Conservation (phyloP, 2,329 filamentous ascomycete genomes). For the Dryadomyces quercivorus region DNA sequence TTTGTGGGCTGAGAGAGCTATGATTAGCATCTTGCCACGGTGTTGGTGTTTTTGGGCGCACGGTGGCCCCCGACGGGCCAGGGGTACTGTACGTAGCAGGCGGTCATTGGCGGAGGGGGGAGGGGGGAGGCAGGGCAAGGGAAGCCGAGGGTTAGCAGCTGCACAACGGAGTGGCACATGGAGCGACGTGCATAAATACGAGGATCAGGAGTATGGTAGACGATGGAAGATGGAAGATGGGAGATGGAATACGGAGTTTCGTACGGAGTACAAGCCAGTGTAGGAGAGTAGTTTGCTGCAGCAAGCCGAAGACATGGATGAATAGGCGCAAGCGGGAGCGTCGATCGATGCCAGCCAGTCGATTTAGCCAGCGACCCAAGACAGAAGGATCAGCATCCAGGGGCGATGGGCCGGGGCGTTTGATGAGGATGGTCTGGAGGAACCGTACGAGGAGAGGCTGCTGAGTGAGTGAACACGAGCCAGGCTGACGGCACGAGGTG, state of each 20-base stretch:
- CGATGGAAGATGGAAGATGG: too few relatives aligned
- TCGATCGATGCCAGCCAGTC: constrained; percentile 9
- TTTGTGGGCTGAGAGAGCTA: background rate
- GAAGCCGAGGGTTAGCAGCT: background rate
- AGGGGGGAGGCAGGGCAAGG: background rate
- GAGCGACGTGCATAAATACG: background rate
- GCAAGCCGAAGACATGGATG: background rate
- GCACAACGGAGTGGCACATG: background rate
- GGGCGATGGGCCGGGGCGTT: background rate
- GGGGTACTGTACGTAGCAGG: background rate
- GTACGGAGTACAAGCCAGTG: too few relatives aligned
- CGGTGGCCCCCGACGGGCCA: background rate
- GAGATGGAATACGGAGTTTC: too few relatives aligned
- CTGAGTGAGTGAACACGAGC: background rate
- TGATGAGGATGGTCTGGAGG: background rate
- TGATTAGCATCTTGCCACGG: background rate
- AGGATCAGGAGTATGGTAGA: too few relatives aligned
- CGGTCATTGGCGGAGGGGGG: background rate
- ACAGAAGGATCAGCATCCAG: background rate
- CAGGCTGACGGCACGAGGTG: too few relatives aligned
- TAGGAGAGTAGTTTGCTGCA: too few relatives aligned
- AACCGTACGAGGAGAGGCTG: background rate
- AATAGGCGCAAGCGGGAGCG: constrained; percentile 7
- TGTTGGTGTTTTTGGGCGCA: background rate
- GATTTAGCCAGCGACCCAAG: background rate